These are phyloP conservation scores for Trametes sp. DNA, from an alignment of 1,284 basidiomycete species.

Conservation along the genomic window DNA sequence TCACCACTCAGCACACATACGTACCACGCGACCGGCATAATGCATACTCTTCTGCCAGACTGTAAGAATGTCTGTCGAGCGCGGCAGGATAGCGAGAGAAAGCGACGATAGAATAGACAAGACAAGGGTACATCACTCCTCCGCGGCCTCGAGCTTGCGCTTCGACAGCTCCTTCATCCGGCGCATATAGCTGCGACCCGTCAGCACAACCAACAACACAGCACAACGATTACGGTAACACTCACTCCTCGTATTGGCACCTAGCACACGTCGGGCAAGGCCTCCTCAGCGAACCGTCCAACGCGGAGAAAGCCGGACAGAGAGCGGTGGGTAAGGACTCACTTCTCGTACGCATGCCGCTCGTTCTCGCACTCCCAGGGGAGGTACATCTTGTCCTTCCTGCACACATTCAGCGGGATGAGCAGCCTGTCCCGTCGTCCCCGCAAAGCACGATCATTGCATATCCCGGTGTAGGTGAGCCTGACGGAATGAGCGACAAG, in stretches of 20 bases:
- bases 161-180: conserved; percentile 84
- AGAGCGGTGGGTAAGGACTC: conserved; percentile 47
- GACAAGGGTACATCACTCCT: conserved; percentile 37
- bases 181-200: conserved; percentile 72
- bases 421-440: conserved; percentile 64
- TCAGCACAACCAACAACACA: background rate
- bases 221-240: conserved; percentile 39
- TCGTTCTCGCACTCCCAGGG: conserved; percentile 89
- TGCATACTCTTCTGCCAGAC: background rate
- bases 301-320: background rate
- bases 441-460: background rate
- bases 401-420: conserved; percentile 86
- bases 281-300: conserved; percentile 10
- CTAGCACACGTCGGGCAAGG: conserved; percentile 46
- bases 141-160: conserved; percentile 70
- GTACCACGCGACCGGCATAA: background rate
- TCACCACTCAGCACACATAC: conserved; percentile 14
- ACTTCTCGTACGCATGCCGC: conserved; percentile 81
- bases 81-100: conserved; percentile 5
- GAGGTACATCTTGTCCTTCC: conserved; percentile 74
- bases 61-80: too few relatives aligned
- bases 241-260: conserved; percentile 92
- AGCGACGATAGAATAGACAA: conserved; percentile 17
- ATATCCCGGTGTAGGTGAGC: background rate
- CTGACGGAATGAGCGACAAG: background rate